Evolutionary conservation across 106 monocot species (phyloP), one percentile per base, ranked within the genome.

Genomic region (Alisma plantagoaquatica): DNA sequence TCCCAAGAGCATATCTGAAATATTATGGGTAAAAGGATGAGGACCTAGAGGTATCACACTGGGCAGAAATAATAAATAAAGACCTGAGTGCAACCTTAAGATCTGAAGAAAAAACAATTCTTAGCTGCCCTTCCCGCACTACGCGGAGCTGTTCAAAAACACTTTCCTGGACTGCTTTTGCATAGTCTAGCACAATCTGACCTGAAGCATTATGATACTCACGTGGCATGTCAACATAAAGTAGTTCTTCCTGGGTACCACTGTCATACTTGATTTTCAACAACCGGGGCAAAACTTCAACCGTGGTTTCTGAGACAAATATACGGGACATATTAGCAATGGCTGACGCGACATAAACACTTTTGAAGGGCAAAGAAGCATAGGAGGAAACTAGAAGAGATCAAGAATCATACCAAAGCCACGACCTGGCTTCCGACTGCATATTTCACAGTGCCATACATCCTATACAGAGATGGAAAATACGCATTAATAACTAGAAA

Each of bases 391-490:
- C n/a, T n/a, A n/a, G n/a, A n/a, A n/a, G n/a, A n/a, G n/a, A n/a
- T n/a, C n/a, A n/a, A n/a, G n/a, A n/a, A n/a, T 7, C 85, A 53
- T 90, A 98, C 98, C 98, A 72, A 98, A 98, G 33, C 98, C 98
- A 57, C 98, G 82, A 14, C 98, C 98, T 44, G 98, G 90, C 52
- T 90, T 98, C 0, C 75, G 78, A 25, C 82, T 90, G 59, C 98
- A 98, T 53, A 98, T 86, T 74, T 98, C 98, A 68, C 90, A 98
- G 46, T 98, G 81, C 98, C 98, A 98, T 2, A 75, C 89, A 66
- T 98, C 98, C 98, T 98, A 78, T 7, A 62, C 57, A n/a, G n/a
- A n/a, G n/a, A n/a, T n/a, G n/a, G n/a, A n/a, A n/a, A n/a, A n/a
- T n/a, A n/a, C n/a, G n/a, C n/a, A n/a, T n/a, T n/a, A n/a, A n/a